A percentile compares a stretch with the other conserved stretches of the same genome.
Conservation (phyloP, 129 eudicot genomes). For the Silybum marianum region DNA sequence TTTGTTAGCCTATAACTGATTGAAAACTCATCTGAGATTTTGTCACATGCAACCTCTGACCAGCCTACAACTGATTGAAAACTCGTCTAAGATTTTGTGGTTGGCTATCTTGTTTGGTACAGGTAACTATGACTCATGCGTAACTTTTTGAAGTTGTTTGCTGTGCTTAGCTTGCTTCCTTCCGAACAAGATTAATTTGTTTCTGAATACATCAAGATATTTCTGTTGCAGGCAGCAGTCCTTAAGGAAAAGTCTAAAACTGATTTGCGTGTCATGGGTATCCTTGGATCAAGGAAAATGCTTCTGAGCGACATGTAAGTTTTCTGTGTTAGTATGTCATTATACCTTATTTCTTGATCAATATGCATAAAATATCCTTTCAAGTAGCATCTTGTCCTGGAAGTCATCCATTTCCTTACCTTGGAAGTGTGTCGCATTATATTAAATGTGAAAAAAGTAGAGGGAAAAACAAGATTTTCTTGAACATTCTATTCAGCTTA, state of each 20-base stretch:
- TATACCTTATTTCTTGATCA: background rate
- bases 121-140: background rate
- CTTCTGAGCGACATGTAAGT: constrained; percentile 85
- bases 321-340: constrained; percentile 14
- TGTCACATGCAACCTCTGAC: too few relatives aligned
- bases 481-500: background rate
- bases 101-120: background rate
- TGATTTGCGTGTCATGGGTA: constrained; percentile 96
- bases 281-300: constrained; percentile 79
- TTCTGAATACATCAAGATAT: constrained; percentile 16
- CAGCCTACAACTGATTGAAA: too few relatives aligned
- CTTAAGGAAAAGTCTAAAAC: constrained; percentile 85
- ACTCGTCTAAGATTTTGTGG: background rate
- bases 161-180: background rate
- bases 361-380: background rate
- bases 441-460: background rate
- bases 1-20: too few relatives aligned
- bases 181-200: background rate
- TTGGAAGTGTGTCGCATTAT: background rate
- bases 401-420: background rate
- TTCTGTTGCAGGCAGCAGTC: constrained; percentile 68
- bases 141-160: background rate
- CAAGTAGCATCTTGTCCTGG: constrained; percentile 10
- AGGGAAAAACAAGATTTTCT: background rate
- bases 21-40: too few relatives aligned